Percentiles rank a stretch among this genome's conserved stretches.
phyloP scores from a whole-genome alignment of 2,329 filamentous ascomycete genomes.

The Fusarium mundagurra region DNA sequence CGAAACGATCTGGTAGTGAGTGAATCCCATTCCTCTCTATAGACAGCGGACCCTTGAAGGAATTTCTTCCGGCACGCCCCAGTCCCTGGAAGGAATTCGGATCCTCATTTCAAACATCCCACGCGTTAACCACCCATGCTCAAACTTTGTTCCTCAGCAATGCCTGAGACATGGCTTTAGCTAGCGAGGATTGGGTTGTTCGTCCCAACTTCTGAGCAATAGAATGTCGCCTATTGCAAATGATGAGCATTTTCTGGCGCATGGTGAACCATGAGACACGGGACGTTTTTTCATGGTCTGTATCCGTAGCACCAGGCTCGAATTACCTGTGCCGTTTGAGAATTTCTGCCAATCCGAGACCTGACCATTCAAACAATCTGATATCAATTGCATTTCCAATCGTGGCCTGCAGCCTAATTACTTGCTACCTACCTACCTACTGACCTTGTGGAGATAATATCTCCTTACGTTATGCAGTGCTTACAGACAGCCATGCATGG shows the following conservation, averaged over 20 bases:
- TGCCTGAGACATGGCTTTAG: constrained; percentile 25
- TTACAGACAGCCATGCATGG: background rate
- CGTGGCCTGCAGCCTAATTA: background rate
- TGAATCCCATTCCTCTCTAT: background rate
- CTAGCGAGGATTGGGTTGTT: background rate
- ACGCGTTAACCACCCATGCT: constrained; percentile 18
- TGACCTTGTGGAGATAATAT: background rate
- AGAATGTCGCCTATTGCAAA: constrained; percentile 29
- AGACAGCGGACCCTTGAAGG: background rate
- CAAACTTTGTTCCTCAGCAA: constrained; percentile 8
- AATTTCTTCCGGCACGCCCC: background rate
- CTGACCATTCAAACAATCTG: background rate
- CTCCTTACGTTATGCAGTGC: background rate
- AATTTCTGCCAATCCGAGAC: constrained; percentile 4
- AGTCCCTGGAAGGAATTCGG: background rate
- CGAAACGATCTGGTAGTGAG: background rate
- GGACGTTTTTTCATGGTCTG: background rate
- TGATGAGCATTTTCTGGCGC: background rate
- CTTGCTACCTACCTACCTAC: background rate
- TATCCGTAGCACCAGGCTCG: background rate
- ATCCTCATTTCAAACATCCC: constrained; percentile 15
- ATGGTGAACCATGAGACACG: constrained; percentile 1
- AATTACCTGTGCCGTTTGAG: background rate
- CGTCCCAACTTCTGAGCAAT: constrained; percentile 24
- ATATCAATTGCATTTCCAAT: background rate